These are phyloP conservation scores for Panaeolus cyanescens DNA, from an alignment of 768 basidiomycete species.

Conservation along the genomic window DNA sequence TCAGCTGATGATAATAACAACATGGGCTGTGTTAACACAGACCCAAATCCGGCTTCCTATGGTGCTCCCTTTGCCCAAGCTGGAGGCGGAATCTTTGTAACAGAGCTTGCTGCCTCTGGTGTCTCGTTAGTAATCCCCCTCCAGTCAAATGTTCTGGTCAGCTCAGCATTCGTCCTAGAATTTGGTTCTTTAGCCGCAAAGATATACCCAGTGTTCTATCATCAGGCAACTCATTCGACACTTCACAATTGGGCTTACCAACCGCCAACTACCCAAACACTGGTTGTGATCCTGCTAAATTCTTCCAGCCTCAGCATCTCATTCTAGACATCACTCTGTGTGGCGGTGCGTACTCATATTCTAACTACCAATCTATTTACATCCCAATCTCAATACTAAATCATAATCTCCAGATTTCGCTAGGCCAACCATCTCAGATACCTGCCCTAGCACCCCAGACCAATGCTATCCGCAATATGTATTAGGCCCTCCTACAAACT, in stretches of 20 bases:
- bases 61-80: conserved; percentile 49
- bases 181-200: conserved; percentile 45
- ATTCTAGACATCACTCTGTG: conserved; percentile 58
- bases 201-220: conserved; percentile 32
- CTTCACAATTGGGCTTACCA: conserved; percentile 41
- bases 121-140: conserved; percentile 13
- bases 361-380: not conserved
- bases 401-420: not conserved
- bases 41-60: conserved; percentile 45
- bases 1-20: conserved; percentile 13
- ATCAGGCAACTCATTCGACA: conserved; percentile 29
- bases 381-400: not conserved
- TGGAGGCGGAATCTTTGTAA: conserved; percentile 60
- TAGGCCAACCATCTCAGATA: not conserved
- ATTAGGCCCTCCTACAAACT: conserved; percentile 36
- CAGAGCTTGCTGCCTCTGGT: conserved; percentile 59
- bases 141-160: not conserved
- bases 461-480: not conserved
- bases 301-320: conserved; percentile 47
- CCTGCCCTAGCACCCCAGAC: not conserved
- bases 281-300: conserved; percentile 40
- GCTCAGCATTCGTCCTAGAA: conserved; percentile 23
- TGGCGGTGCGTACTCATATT: conserved; percentile 35
- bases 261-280: conserved; percentile 39
- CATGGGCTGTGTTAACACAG: conserved; percentile 46